Evolutionary conservation across 2,329 filamentous ascomycete genomes (phyloP).

Genomic region (Coccinonectria pachysandricola): DNA sequence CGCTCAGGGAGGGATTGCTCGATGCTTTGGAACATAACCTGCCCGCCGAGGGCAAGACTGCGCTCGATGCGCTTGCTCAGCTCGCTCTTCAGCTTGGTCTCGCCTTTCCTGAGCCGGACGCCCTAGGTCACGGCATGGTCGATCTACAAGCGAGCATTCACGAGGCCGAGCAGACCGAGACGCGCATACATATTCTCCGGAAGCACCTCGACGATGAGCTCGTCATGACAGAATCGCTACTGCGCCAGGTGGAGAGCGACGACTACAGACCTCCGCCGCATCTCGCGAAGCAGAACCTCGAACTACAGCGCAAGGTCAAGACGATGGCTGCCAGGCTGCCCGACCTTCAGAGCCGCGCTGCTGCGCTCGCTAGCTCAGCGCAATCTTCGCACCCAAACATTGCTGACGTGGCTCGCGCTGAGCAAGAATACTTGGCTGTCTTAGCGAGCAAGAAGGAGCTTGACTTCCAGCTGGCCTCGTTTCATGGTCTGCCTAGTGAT

Average conservation of each 20-base stretch:
- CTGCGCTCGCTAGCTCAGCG: conserved; percentile 27
- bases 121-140: conserved; percentile 42
- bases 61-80: conserved; percentile 48
- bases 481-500: conserved; percentile 64
- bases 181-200: conserved; percentile 46
- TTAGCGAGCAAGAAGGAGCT: conserved; percentile 48
- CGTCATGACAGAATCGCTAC: conserved; percentile 26
- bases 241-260: conserved; percentile 32
- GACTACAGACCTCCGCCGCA: conserved; percentile 45
- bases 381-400: conserved; percentile 36
- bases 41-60: conserved; percentile 40
- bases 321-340: conserved; percentile 54
- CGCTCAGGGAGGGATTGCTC: conserved; percentile 33
- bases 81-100: conserved; percentile 40
- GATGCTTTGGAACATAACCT: conserved; percentile 44
- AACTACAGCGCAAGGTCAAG: conserved; percentile 62
- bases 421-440: conserved; percentile 48
- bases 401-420: conserved; percentile 47
- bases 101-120: conserved; percentile 35
- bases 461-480: conserved; percentile 52
- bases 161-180: conserved; percentile 44
- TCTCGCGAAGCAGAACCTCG: conserved; percentile 60
- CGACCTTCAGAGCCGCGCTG: conserved; percentile 46
- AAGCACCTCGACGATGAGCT: conserved; percentile 44
- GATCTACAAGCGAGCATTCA: conserved; percentile 44